Evolutionary conservation across 192 early-diverging fungal species (phyloP), one percentile per base, ranked within the genome.

Genomic region (Rhizophagus clarus): DNA sequence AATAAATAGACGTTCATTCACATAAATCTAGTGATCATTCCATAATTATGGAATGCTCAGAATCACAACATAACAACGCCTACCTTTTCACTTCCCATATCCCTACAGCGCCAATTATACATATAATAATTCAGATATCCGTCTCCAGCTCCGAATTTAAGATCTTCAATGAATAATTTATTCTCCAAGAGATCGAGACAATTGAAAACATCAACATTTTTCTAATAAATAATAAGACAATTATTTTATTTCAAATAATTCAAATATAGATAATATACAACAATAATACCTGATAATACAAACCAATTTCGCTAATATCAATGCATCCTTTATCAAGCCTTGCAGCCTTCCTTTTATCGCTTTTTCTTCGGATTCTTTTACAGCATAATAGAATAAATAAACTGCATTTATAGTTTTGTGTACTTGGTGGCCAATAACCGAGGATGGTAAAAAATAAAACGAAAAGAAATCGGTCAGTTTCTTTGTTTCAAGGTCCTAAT

Each of bases 101-200:
- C 86, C 68, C 89, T 89, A 71, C 94, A 95, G 71, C 88, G 86
- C 90, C 96, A 99, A 88, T 99, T 99, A 88, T 95, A 99, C 77
- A 99, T 83, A 83, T 99, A 99, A 87, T 95, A 99, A 83, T 98
- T 93, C 76, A 99, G 85, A 83, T 90, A 90, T 1, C 98, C 98
- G 80, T 99, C 97, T 61, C 98, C 98, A 22, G 89, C 87, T 56
- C 96, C 95, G 86, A 99, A 99, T 81, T 93, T 94, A 28, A 97
- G 91, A 31, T 94, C 91, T 5, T 94, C 90, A 4, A 94, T 82
- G 80, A 97, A 96, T 73, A 88, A 68, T 7, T 82, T 70, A 86
- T 99, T 99, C 74, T 97, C 95, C 95, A 97, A 94, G 82, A 99
- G 87, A 76, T 95, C 90, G 80, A 99, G 85, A 66, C 94, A 95